Evolutionary conservation across 768 basidiomycete genomes (phyloP), one percentile per base, ranked within the genome.

Genomic region (Termitomyces sp.): DNA sequence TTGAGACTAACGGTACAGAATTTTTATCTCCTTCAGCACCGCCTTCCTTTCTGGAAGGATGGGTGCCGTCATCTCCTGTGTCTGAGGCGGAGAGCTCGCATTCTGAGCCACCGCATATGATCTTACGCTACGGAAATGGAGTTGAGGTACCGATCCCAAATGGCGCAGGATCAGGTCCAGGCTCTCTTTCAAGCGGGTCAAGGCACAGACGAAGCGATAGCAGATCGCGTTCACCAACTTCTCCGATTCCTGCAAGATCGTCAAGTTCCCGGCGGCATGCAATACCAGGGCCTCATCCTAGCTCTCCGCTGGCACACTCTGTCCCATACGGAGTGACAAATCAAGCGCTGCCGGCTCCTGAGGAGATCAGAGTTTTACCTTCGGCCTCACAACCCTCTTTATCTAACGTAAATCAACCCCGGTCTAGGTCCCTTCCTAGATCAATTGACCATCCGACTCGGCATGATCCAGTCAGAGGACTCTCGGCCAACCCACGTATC

Each of bases 41-140:
- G 4, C 85, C 84, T 5, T 76, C 82, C 37, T 76, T 71, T 34
- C 67, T 84, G 32, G 68, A 79, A 41, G 79, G 74, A n/a, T 65
- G 70, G 56, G 63, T 73, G 20, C 72, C 73, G 14, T 70, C 74
- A 22, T 72, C 76, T 18, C 76, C 79, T 5, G 70, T 74, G 32
- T 82, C 80, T 36, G 79, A 79, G 42, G 76, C 73, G 2, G 79
- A 72, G 57, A 83, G 80, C 65, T 72, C 77, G 9, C 71, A 73
- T 60, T 83, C 81, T 8, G 63, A 83, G 12, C 89, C 89, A 1
- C 88, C 89, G 4, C 83, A 80, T 64, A 88, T 91, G 86, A 71
- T 90, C 58, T 71, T 90, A 63, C 81, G 81, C 55, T 91, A 84
- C 67, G 76, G 73, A 22, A 83, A 87, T 65, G 87, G 89, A 3